Evolutionary conservation across 2,329 filamentous ascomycete genomes (phyloP).

Genomic region (Sarocladium oryzae): DNA sequence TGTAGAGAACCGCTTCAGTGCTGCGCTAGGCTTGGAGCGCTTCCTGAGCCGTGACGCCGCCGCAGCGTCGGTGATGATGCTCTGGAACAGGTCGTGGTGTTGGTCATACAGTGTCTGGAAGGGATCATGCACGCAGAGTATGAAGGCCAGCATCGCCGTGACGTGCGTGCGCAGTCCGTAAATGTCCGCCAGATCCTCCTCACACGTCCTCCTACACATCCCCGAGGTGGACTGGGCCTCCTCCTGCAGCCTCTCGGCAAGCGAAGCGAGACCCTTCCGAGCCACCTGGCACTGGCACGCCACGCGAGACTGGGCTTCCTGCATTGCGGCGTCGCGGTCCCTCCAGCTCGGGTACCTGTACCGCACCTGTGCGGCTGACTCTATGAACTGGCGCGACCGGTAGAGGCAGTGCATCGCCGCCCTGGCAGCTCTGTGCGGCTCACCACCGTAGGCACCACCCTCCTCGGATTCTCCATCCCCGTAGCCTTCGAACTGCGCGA

Average conservation of each 20-base stretch:
- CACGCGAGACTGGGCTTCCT: not conserved
- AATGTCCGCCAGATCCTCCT: conserved; percentile 7
- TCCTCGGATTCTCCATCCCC: not conserved
- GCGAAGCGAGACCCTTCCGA: not conserved
- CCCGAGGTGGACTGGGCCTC: not conserved
- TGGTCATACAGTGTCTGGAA: conserved; percentile 6
- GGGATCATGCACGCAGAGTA: conserved; percentile 3
- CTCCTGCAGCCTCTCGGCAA: not conserved
- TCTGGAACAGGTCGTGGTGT: conserved; percentile 2
- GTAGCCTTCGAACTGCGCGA: not conserved
- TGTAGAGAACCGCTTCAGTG: conserved; percentile 9
- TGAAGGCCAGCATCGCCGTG: conserved; percentile 3
- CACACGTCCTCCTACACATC: not conserved
- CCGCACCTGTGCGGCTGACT: not conserved
- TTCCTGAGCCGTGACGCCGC: not conserved
- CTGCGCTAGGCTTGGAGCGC: not conserved
- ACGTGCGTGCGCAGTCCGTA: conserved; percentile 7
- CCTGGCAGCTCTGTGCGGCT: not conserved
- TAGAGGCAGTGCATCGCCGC: conserved; percentile 1
- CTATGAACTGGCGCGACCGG: not conserved
- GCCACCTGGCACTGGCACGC: not conserved
- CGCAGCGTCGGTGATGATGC: conserved; percentile 9
- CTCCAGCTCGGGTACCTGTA: conserved; percentile 1
- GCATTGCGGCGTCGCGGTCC: not conserved
- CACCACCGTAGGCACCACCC: not conserved